Evolutionary conservation across 164 flowering plant genomes (phyloP), one percentile per base, ranked within the genome.

Genomic region (Macadamia integrifolia): DNA sequence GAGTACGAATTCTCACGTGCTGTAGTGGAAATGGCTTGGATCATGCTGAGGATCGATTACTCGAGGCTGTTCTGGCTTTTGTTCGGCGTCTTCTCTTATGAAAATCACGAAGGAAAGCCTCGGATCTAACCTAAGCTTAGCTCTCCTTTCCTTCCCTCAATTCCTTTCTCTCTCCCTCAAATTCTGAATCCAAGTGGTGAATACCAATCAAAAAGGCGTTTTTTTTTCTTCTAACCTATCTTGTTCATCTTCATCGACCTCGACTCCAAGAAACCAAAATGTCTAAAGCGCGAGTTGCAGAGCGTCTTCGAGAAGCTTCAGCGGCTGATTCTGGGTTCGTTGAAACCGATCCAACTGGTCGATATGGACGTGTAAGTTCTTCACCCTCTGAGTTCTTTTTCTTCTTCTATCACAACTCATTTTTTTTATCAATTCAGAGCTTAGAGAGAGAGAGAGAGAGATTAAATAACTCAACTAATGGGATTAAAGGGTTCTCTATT

Each of bases 281-380:
- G 70, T 65, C 60, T 32, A 65, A 66, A 43, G 14, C 60, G 14
- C 65, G 76, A 40, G 14, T 60, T 0, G 70, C 64, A 49, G 76
- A 71, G 29, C 63, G 65, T 9, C 35, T 58, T 43, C 80, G 62
- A 32, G 80, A 76, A 49, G 53, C 57, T 55, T 74, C 17, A 15
- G 75, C 71, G 18, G 43, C 53, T 31, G 80, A 71, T 62, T 58
- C 43, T 53, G 83, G 68, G 2, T 90, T 87, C 72, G 78, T 78
- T 15, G 98, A 92, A 70, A 83, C 80, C 18, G 98, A 92, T 76
- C 96, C 98, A 12, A 80, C 95, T 30, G 86, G 90, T 65, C 94
- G 98, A 1, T 92, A 92, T 70, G 95, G 98, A 56, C 96, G 98
- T 35, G 98, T 92, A 86, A 82, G 93, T 74, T 72, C 14, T 44